phyloP scores from a whole-genome alignment of 2,329 filamentous ascomycete genomes.

The Colletotrichum costaricense region DNA sequence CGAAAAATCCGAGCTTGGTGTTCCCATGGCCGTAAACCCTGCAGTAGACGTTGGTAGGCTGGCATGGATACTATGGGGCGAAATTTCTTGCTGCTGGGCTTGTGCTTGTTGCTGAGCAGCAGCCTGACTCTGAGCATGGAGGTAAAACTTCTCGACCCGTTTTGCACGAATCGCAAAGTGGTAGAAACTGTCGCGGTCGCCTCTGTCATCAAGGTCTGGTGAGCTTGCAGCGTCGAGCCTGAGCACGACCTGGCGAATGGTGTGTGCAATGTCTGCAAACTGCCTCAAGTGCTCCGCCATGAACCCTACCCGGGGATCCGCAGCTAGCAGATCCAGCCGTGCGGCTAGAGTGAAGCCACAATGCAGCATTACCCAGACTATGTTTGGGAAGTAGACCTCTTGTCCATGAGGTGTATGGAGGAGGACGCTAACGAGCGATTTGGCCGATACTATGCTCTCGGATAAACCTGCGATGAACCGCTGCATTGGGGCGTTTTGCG shows the following conservation, averaged over 20 bases:
- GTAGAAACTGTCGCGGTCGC: conserved; percentile 40
- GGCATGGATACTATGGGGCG: background rate
- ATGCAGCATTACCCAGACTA: conserved; percentile 46
- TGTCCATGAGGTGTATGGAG: conserved; percentile 42
- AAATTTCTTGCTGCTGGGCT: background rate
- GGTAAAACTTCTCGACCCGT: conserved; percentile 33
- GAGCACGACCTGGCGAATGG: conserved; percentile 43
- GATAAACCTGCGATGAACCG: conserved; percentile 43
- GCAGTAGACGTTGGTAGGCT: background rate
- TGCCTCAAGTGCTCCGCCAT: conserved; percentile 42
- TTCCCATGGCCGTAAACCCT: background rate
- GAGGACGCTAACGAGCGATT: conserved; percentile 43
- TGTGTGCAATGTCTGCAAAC: conserved; percentile 44
- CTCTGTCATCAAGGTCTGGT: conserved; percentile 15
- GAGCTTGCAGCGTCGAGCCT: conserved; percentile 41
- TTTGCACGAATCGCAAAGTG: conserved; percentile 37
- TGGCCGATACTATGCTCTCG: conserved; percentile 45
- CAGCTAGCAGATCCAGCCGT: conserved; percentile 45
- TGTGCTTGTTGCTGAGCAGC: background rate
- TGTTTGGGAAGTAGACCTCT: conserved; percentile 43
- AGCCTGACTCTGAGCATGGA: conserved; percentile 3
- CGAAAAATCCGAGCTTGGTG: conserved; percentile 2
- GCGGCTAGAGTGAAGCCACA: conserved; percentile 44
- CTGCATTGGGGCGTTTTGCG: conserved; percentile 37
- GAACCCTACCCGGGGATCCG: conserved; percentile 40